Base-by-base conservation (phyloP, 2,329 filamentous ascomycete genomes). In the Pseudomassariella vexata region DNA sequence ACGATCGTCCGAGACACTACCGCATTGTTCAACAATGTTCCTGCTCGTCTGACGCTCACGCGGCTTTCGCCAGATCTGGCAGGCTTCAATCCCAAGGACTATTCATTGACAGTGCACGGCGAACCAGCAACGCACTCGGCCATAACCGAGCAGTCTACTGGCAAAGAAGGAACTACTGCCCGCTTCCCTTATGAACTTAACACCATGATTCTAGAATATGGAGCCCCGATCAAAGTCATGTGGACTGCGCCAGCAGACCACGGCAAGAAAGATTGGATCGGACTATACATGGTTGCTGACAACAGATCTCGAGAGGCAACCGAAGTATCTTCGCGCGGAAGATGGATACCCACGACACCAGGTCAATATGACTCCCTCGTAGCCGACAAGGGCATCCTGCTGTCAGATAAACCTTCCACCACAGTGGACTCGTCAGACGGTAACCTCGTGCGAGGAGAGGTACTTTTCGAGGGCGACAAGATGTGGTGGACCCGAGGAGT, bases 401-500 rank as follows among this genome's bases (percentile, higher is more conserved):
- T 78, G 2, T 79, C 74, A 8, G 82, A 95, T 48, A 65, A 78
- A 21, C 63, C 73, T 1, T 57, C 79, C 1, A 54, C 66, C 42
- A 61, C 42, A 63, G 66, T 48, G 9, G 71, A 78, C 33, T 65
- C 66, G 1, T 65, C 68, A 3, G 70, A 71, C 4, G 62, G 59
- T 12, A 70, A 84, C 36, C 70, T 80, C 42, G 73, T 86, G 4
- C 71, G 75, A 9, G 92, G 92, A 25, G 87, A 95, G 55, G 81
- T 96, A 50, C 60, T 86, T 9, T 96, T 98, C 53, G 70, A 80
- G 8, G 89, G 92, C 28, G 89, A 96, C 63, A 95, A 94, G 62
- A 73, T 95, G 3, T 98, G 87, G 82, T 98, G 92, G 92, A 94
- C 85, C 0, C 85, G 90, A 39, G 92, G 92, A 34, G 85, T 94